Base-by-base conservation (phyloP, 2,329 filamentous ascomycete species). In the Penicillium decumbens region DNA sequence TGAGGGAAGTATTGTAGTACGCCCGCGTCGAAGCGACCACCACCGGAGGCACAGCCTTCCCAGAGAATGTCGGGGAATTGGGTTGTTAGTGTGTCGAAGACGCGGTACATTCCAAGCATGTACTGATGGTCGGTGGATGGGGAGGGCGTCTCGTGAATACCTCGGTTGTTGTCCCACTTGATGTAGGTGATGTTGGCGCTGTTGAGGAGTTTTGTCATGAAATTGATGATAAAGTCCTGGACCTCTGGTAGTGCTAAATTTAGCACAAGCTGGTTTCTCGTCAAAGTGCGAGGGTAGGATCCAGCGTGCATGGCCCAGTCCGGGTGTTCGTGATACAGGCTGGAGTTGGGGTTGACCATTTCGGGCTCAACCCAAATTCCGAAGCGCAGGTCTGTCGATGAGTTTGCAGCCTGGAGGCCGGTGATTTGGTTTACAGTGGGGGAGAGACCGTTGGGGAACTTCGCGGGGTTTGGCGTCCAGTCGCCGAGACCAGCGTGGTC, bases 81-180 rank as follows among this genome's bases (percentile, higher is more conserved):
- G 0, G 75, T 75, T 0, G 82, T 85, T 1, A 86, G 70, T 0
- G 74, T 76, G 33, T 83, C 75, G 42, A 85, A 80, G 6, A 86
- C 80, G 43, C 70, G 77, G 63, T 86, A 86, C 45, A 85, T 65
- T 3, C 83, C 83, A 0, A 85, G 69, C 58, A 85, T 84, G 64
- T 85, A 85, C 1, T 72, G 67, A 61, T 85, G 81, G 56, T 77
- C 70, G 6, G 74, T 76, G 0, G 75, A 72, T 0, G 82, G 80
- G 0, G 72, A 73, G 0, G 80, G 68, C 40, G 75, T 75, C 64
- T 85, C 82, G 59, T 85, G 80, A 39, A 84, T 81, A 1, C 77
- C 82, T 4, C 83, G 72, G 66, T 86, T 86, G 65, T 84, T 83
- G 55, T 85, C 83, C 83, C 82, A 85, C 56, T 86, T 86, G 52